Evolutionary conservation across 2,329 filamentous ascomycete species (phyloP), one percentile per base, ranked within the genome.

Genomic region (Amphichorda felina): DNA sequence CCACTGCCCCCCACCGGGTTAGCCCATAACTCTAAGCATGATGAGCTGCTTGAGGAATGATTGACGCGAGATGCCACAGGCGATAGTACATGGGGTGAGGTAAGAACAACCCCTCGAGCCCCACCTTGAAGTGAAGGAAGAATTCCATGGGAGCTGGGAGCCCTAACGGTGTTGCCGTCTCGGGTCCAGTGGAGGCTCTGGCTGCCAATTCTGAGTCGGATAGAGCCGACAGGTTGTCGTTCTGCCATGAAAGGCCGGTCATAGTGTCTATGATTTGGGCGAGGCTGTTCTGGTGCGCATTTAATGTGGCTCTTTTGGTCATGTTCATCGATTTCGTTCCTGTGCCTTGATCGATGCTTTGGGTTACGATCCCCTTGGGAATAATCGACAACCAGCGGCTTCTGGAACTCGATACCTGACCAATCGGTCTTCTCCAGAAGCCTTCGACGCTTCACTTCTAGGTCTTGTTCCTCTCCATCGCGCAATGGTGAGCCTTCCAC

Each of bases 401-500:
- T 57, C 31, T 59, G 54, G 9, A 53, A 34, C 14, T 39, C 40
- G 6, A 57, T 39, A 4, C 56, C 53, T 1, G 47, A 49, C 54
- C 56, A 60, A 22, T 55, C 49, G 9, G 32, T 36, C 29, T 46
- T 49, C 8, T 47, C 34, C 14, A 56, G 38, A 4, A 56, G 40
- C 30, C 26, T 45, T 16, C 40, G 45, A 24, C 46, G 47, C 28
- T 51, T 55, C 4, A 35, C 34, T 9, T 45, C 38, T 4, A 52
- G 35, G 16, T 45, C 21, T 10, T 24, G 21, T 10, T 24, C 10
- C 10, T 24, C 21, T 24, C 21, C n/a, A n/a, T n/a, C n/a, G n/a
- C n/a, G n/a, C n/a, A n/a, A n/a, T n/a, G n/a, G n/a, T n/a, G n/a
- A n/a, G n/a, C n/a, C n/a, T n/a, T n/a, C n/a, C n/a, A n/a, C n/a